These are phyloP conservation scores for Pseudocercospora fuligena DNA, from an alignment of 2,329 filamentous ascomycete genomes.

Conservation along the genomic window DNA sequence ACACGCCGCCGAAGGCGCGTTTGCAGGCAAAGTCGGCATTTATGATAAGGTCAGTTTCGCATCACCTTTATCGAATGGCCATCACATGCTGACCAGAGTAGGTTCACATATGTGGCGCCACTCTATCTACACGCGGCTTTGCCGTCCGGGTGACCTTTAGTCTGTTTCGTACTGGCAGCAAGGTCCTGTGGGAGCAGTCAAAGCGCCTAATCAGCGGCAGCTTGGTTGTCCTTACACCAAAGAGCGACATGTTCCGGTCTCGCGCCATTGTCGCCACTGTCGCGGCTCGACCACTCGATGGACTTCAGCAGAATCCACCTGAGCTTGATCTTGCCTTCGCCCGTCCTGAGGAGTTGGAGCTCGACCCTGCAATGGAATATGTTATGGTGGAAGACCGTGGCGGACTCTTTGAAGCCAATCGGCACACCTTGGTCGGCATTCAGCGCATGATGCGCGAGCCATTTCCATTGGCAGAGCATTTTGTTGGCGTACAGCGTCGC, in stretches of 20 bases:
- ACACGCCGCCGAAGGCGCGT: conserved; percentile 59
- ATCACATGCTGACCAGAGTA: conserved; percentile 43
- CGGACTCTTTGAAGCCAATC: conserved; percentile 77
- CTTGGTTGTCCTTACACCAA: conserved; percentile 60
- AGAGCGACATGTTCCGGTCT: conserved; percentile 64
- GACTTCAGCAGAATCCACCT: conserved; percentile 68
- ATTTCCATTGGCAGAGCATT: conserved; percentile 67
- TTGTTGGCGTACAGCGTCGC: conserved; percentile 56
- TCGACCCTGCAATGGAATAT: conserved; percentile 72
- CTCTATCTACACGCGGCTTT: conserved; percentile 66
- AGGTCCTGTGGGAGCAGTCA: conserved; percentile 70
- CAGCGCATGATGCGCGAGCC: conserved; percentile 65
- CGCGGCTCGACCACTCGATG: conserved; percentile 68
- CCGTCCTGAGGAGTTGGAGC: conserved; percentile 60
- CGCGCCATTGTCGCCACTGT: conserved; percentile 74
- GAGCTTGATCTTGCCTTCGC: conserved; percentile 78
- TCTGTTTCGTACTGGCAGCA: conserved; percentile 65
- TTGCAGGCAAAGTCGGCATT: conserved; percentile 55
- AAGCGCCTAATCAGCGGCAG: conserved; percentile 61
- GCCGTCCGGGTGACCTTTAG: conserved; percentile 74
- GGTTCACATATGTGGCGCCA: conserved; percentile 70
- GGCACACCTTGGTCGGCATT: conserved; percentile 73
- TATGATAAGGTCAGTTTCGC: conserved; percentile 67
- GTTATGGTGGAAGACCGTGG: conserved; percentile 77
- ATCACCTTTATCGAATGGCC: background rate